Percentiles rank a stretch among this genome's conserved stretches.
These are phyloP conservation scores for Sutorius eximius DNA, from an alignment of 1,284 basidiomycete genomes.

Conservation along the genomic window DNA sequence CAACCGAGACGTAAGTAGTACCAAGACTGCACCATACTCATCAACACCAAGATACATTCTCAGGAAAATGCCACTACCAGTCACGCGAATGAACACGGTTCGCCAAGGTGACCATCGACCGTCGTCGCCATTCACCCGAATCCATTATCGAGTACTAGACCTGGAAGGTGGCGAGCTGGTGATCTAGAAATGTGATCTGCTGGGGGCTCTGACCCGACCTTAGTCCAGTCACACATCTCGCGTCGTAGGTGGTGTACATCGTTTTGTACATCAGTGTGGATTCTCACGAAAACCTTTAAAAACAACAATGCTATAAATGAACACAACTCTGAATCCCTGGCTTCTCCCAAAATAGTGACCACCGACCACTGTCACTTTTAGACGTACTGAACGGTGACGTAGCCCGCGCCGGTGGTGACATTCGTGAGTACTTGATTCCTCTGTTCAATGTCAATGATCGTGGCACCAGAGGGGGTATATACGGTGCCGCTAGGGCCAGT, in stretches of 20 bases:
- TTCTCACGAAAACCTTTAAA: not conserved
- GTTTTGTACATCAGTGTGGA: not conserved
- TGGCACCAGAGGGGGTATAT: slow-evolving; percentile 16
- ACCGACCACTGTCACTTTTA: not conserved
- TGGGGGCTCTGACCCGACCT: too few relatives aligned
- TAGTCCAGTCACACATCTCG: too few relatives aligned
- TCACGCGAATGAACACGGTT: too few relatives aligned
- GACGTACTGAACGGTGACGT: not conserved
- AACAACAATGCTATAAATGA: not conserved
- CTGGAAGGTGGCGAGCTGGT: too few relatives aligned
- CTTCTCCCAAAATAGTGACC: not conserved
- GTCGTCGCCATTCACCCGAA: too few relatives aligned
- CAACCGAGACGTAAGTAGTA: not conserved
- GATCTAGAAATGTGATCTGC: too few relatives aligned
- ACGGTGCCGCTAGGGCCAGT: not conserved
- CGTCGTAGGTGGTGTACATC: too few relatives aligned
- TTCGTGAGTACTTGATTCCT: slow-evolving; percentile 10
- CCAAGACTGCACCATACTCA: too few relatives aligned
- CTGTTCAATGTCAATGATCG: slow-evolving; percentile 19
- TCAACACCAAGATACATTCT: not conserved
- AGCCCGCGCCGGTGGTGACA: not conserved
- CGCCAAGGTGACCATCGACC: too few relatives aligned
- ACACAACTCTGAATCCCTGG: not conserved
- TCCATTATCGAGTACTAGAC: too few relatives aligned
- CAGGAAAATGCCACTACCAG: too few relatives aligned